Evolutionary conservation across 2,329 filamentous ascomycete species (phyloP), one percentile per base, ranked within the genome.

Genomic region (Penicillium sp.): DNA sequence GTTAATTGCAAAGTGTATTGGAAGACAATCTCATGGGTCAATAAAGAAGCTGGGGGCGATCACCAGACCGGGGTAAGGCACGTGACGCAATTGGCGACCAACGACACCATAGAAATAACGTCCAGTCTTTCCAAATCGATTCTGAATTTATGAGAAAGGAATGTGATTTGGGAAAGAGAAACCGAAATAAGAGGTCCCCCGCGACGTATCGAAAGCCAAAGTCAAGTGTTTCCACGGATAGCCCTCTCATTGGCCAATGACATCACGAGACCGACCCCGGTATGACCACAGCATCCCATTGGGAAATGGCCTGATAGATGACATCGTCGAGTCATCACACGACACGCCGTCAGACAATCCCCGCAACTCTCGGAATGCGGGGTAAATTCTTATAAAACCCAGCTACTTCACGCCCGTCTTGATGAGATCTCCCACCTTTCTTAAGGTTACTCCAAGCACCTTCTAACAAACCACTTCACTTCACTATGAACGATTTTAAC

Each of bases 291-390:
- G 41, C 50, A 56, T 52, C 41, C 23, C 41, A 43, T 29, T 43
- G 15, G 33, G 6, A 21, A 39, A 13, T 52, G 36, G 44, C 29
- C 50, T 42, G 44, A 39, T 51, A 13, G 12, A 52, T 56, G 42
- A 54, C 47, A 48, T 58, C 39, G 51, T 49, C 47, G 56, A 58
- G 56, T 58, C 56, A 58, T 52, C 55, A 53, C 42, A 44, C 42
- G 29, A 52, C 44, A 42, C 34, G 16, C 8, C 5, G n/a, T 18
- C 29, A n/a, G 26, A 13, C 45, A 29, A 39, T 42, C 55, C 55
- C 55, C 52, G 46, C 52, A 54, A 47, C 47, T 15, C 28, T 42
- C 38, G 31, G 45, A 53, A 33, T 39, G 36, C 36, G 36, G 36
- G 36, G 36, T 53, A 53, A 51, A 56, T 48, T 26, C 46, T 34